A percentile compares a stretch with the other conserved stretches of the same genome.
phyloP scores from a whole-genome alignment of 2,329 filamentous ascomycete genomes.

The Pestalotiopsis sp. region DNA sequence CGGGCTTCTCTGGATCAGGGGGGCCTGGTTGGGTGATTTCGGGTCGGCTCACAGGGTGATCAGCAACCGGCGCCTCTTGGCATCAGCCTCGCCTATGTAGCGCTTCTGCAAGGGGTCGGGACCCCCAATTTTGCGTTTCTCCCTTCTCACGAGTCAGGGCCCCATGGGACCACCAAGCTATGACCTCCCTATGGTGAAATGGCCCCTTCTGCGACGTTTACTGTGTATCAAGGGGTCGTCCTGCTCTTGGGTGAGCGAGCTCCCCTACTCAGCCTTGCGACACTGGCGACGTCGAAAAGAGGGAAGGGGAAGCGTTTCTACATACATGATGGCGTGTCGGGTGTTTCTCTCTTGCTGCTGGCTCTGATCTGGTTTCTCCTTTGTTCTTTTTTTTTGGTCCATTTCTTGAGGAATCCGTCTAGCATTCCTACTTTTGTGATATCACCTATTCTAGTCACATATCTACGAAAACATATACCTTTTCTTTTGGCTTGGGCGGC shows the following conservation, averaged over 20 bases:
- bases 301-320: background rate
- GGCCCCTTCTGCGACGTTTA: constrained; percentile 3
- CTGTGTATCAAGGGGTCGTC: constrained; percentile 10
- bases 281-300: background rate
- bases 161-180: background rate
- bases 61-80: constrained; percentile 19
- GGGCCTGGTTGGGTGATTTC: background rate
- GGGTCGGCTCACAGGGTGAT: constrained; percentile 3
- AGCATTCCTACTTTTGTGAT: background rate
- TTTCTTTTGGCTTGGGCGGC: background rate
- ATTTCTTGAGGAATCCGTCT: background rate
- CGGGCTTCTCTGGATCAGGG: background rate
- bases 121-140: background rate
- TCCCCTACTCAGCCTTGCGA: background rate
- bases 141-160: background rate
- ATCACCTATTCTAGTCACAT: background rate
- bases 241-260: background rate
- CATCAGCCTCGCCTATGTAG: constrained; percentile 23
- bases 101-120: constrained; percentile 17
- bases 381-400: background rate
- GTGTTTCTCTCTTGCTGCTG: background rate
- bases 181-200: background rate
- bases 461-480: background rate
- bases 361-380: background rate
- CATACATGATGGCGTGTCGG: background rate